These are phyloP conservation scores for Actinomortierella wolfii DNA, from an alignment of 371 early-diverging fungal genomes.

Conservation along the genomic window DNA sequence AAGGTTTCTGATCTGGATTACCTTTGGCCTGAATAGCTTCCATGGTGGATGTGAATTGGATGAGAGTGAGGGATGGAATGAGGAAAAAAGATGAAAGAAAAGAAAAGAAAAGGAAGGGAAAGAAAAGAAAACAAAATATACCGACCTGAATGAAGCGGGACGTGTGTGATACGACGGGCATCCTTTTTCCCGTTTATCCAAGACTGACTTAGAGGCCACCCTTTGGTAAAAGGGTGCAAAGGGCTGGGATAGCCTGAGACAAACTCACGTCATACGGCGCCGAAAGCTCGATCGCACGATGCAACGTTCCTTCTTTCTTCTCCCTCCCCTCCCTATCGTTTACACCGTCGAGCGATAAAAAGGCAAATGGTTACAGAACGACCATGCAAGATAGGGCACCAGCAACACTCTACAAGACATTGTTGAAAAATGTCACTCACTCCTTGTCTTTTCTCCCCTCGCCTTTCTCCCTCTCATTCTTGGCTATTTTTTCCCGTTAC, in stretches of 20 bases:
- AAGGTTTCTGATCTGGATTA: conserved; percentile 2
- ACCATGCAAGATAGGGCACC: neutral
- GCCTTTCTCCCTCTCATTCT: neutral
- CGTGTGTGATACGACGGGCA: no score
- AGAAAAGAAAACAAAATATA: neutral
- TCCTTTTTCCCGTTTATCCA: no score
- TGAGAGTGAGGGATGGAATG: conserved; percentile 4
- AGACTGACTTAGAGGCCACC: no score
- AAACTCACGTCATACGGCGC: no score
- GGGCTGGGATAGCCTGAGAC: no score
- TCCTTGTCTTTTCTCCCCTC: neutral
- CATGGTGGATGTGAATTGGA: conserved; percentile 40
- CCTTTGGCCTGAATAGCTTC: conserved; percentile 46
- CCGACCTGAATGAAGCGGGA: no score
- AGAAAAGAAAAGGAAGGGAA: conserved; percentile 3
- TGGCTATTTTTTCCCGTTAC: no score
- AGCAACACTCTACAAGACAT: neutral
- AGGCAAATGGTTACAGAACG: no score
- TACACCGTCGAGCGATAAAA: no score
- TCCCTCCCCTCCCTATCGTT: no score
- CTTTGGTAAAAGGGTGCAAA: neutral
- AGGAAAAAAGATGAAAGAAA: conserved; percentile 10
- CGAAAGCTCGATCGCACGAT: no score
- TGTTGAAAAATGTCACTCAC: neutral
- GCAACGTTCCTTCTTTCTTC: no score